phyloP scores from a whole-genome alignment of 176 grass and related monocot genomes.

The Oryza brachyantha region DNA sequence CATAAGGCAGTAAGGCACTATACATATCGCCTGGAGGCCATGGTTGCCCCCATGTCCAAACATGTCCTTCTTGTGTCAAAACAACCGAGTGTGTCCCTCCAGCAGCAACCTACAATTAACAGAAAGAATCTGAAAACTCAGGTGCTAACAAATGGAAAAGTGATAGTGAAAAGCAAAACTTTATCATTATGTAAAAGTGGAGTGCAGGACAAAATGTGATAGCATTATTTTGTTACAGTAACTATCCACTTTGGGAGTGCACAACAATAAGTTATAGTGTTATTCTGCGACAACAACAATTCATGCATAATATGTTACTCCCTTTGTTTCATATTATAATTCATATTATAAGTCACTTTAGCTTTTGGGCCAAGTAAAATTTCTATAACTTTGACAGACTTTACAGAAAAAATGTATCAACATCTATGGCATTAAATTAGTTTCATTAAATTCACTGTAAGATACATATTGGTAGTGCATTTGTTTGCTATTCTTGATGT shows the following conservation, averaged over 20 bases:
- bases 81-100: constrained; percentile 95
- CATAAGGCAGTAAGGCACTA: constrained; percentile 5
- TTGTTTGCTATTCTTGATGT: too few relatives aligned
- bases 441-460: too few relatives aligned
- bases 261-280: not conserved
- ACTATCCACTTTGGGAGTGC: not conserved
- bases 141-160: constrained; percentile 1
- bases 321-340: too few relatives aligned
- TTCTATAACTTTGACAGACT: too few relatives aligned
- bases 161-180: not conserved
- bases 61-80: constrained; percentile 87
- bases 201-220: not conserved
- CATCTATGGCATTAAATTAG: too few relatives aligned
- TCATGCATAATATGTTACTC: not conserved
- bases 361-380: too few relatives aligned
- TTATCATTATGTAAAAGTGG: not conserved
- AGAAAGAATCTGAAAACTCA: constrained; percentile 8
- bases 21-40: constrained; percentile 99
- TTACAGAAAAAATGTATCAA: too few relatives aligned
- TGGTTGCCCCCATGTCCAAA: constrained; percentile 98
- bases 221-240: not conserved
- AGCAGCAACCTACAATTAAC: constrained; percentile 76
- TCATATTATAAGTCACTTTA: too few relatives aligned
- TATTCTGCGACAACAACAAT: not conserved
- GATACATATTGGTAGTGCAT: too few relatives aligned